Evolutionary conservation across 2,329 filamentous ascomycete genomes (phyloP).

Genomic region (Pseudopyricularia javanii): DNA sequence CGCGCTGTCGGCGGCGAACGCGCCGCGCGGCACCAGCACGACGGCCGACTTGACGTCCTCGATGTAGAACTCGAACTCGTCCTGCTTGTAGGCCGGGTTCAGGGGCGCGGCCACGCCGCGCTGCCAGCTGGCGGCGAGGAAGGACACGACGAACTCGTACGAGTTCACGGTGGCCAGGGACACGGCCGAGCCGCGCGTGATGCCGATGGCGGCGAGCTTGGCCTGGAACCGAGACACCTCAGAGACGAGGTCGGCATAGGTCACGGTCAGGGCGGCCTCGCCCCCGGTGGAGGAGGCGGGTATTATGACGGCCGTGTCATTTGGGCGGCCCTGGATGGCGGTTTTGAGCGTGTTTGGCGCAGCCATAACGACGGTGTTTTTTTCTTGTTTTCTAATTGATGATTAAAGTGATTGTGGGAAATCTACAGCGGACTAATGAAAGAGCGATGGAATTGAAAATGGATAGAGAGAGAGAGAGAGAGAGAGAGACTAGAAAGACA

Average conservation of each 20-base stretch:
- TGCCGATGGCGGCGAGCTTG: conserved; percentile 65
- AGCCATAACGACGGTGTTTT: background rate
- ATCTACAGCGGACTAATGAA: background rate
- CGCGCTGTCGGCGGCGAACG: conserved; percentile 52
- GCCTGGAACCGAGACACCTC: conserved; percentile 62
- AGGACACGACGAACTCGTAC: conserved; percentile 79
- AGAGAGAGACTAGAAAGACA: no score
- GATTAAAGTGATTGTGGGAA: background rate
- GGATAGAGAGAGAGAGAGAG: no score
- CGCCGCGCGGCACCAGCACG: conserved; percentile 62
- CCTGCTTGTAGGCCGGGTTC: conserved; percentile 80
- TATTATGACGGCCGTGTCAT: conserved; percentile 55
- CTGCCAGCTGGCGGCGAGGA: conserved; percentile 78
- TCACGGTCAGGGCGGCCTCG: conserved; percentile 47
- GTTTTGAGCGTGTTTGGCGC: conserved; percentile 29
- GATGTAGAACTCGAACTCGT: conserved; percentile 87
- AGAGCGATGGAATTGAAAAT: no score
- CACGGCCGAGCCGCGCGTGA: conserved; percentile 56
- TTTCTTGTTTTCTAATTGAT: background rate
- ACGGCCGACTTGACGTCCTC: conserved; percentile 73
- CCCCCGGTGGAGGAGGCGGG: conserved; percentile 47
- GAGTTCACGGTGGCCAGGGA: conserved; percentile 77
- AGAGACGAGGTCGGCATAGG: conserved; percentile 53
- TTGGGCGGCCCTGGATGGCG: conserved; percentile 32
- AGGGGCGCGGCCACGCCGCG: conserved; percentile 74